Evolutionary conservation across 176 grass and related monocot genomes (phyloP).

Genomic region (Triticum timopheevii): DNA sequence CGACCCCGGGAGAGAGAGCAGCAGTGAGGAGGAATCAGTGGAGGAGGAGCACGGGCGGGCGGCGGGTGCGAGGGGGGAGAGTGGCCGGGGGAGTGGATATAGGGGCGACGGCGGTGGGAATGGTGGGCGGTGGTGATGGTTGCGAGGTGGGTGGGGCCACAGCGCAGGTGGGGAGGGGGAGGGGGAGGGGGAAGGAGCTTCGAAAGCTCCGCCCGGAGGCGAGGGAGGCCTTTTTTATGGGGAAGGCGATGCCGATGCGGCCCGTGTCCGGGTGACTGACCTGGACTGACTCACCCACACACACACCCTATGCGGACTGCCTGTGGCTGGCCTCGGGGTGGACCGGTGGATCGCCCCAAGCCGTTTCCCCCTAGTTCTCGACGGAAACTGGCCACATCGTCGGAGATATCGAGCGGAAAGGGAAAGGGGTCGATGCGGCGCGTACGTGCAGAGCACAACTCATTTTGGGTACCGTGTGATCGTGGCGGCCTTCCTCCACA

Average conservation of each 20-base stretch:
- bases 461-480: too few relatives aligned
- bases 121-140: constrained; percentile 58
- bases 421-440: too few relatives aligned
- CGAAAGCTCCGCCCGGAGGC: constrained; percentile 50
- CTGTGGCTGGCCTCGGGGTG: too few relatives aligned
- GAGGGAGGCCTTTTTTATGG: background rate
- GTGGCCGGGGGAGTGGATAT: constrained; percentile 15
- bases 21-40: background rate
- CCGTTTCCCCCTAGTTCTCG: too few relatives aligned
- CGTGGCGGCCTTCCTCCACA: too few relatives aligned
- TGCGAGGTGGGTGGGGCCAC: constrained; percentile 39
- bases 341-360: too few relatives aligned
- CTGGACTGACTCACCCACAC: background rate
- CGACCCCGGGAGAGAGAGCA: too few relatives aligned
- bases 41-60: background rate
- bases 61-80: background rate
- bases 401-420: too few relatives aligned
- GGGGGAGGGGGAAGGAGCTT: constrained; percentile 35
- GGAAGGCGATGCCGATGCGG: constrained; percentile 20
- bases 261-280: background rate
- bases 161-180: background rate
- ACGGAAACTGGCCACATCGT: too few relatives aligned
- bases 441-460: too few relatives aligned
- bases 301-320: background rate
- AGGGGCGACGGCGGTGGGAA: constrained; percentile 51